Conservation (phyloP, 2,329 filamentous ascomycete genomes). For the Sarocladiaceae sp. region DNA sequence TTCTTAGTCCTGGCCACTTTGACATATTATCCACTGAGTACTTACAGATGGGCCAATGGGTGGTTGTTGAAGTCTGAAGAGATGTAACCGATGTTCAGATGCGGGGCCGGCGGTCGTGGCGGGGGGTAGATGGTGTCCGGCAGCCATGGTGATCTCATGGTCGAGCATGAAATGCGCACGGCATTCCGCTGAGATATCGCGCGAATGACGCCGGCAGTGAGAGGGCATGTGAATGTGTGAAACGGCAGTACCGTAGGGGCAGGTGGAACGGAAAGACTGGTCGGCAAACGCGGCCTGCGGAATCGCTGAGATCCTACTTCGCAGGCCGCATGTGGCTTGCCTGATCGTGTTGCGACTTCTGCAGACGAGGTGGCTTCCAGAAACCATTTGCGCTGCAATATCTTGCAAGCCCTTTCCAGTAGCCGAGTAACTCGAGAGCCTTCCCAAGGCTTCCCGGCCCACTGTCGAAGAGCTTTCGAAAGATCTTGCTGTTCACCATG, state of each 20-base stretch:
- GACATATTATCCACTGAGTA: not conserved
- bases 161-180: constrained; percentile 84
- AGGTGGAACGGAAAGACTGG: constrained; percentile 67
- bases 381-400: constrained; percentile 80
- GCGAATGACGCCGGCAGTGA: constrained; percentile 86
- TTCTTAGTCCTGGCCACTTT: not conserved
- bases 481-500: constrained; percentile 29
- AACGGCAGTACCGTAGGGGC: constrained; percentile 95
- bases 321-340: too few relatives aligned
- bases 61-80: constrained; percentile 99
- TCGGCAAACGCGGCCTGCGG: constrained; percentile 65
- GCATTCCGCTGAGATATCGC: constrained; percentile 94
- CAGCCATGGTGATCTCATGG: constrained; percentile 81
- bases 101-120: constrained; percentile 71
- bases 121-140: constrained; percentile 76
- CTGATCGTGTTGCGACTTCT: too few relatives aligned
- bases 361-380: too few relatives aligned
- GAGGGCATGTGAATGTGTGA: constrained; percentile 92
- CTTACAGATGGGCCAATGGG: constrained; percentile 79
- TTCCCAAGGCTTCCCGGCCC: constrained; percentile 78
- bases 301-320: too few relatives aligned
- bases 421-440: constrained; percentile 78
- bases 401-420: constrained; percentile 75
- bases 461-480: constrained; percentile 39
- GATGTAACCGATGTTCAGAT: constrained; percentile 89